A percentile compares a stretch with the other conserved stretches of the same genome.
phyloP scores from a whole-genome alignment of 192 early-diverging fungal genomes.

The Entomortierella beljakovae region DNA sequence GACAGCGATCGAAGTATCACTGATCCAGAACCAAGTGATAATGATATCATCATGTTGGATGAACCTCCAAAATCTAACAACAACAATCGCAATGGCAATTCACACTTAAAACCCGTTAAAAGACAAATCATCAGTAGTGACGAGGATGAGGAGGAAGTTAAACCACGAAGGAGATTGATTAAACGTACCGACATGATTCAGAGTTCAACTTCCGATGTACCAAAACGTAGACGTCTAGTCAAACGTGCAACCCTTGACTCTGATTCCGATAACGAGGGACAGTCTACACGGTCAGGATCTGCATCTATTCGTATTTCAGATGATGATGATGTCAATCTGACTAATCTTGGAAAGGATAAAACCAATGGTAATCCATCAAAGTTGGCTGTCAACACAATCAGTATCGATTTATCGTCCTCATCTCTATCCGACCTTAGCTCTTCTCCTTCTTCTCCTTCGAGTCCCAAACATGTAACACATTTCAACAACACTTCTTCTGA shows the following conservation, averaged over 20 bases:
- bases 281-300: conserved; percentile 6
- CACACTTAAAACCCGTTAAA: not conserved
- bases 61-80: not conserved
- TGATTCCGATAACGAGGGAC: conserved; percentile 21
- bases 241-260: conserved; percentile 12
- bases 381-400: conserved; percentile 16
- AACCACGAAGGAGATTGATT: conserved; percentile 27
- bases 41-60: conserved; percentile 21
- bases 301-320: conserved; percentile 14
- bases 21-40: conserved; percentile 21
- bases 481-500: not conserved
- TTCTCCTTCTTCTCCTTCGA: too few species aligned
- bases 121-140: conserved; percentile 30
- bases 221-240: conserved; percentile 33
- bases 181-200: conserved; percentile 2
- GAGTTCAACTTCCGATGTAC: not conserved
- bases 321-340: conserved; percentile 16
- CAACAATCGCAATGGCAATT: not conserved
- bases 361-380: conserved; percentile 28
- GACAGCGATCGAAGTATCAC: conserved; percentile 37
- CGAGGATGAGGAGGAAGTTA: conserved; percentile 16
- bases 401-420: conserved; percentile 3
- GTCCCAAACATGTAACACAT: conserved; percentile 3
- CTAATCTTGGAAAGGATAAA: conserved; percentile 4
- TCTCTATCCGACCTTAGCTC: too few species aligned